Base-by-base conservation (phyloP, 306 rosid species). In the Clitoria ternatea region DNA sequence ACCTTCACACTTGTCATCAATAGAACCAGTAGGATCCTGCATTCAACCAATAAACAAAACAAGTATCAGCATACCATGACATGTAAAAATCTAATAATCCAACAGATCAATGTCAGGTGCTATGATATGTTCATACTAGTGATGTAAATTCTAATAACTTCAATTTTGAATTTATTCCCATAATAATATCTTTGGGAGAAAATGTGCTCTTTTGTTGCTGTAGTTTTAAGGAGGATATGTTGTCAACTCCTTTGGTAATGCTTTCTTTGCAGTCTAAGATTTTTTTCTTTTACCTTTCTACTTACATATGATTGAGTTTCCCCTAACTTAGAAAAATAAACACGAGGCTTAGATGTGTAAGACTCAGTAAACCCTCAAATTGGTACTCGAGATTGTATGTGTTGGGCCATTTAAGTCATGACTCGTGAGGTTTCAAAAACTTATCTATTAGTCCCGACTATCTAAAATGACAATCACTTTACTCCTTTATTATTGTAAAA, bases 1-100 rank as follows among this genome's bases (percentile, higher is more conserved):
- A 55, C 84, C 83, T 69, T 94, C 95, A 65, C 84, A 33, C 67
- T 86, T 94, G 70, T 89, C 97, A 66, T 85, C 96, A 14, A 65
- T 23, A 68, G 62, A 76, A 71, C 71, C 82, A 76, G 60, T 83
- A 37, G 69, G 82, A 75, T 89, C 92, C 97, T 94, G 90, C 89
- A 83, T 4, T 54, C 43, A 64, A 35, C 52, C 39, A 67, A 70
- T 10, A 37, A 45, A 76, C 2, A n/a, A 44, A 57, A 35, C 52
- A 52, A 62, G 67, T 44, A 33, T 6, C 13, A 32, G 5, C 66
- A 71, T 22, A 79, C 39, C 52, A 60, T 75, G 55, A 61, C 6
- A 61, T 29, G 7, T 22, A 12, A 53, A 74, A n/a, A 55, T 37
- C 65, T 39, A 13, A 40, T 53, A 56, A 64, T 56, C 36, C 57